These are phyloP conservation scores for Pichia cephalocereana DNA, from an alignment of 805 yeast genomes.

Conservation along the genomic window DNA sequence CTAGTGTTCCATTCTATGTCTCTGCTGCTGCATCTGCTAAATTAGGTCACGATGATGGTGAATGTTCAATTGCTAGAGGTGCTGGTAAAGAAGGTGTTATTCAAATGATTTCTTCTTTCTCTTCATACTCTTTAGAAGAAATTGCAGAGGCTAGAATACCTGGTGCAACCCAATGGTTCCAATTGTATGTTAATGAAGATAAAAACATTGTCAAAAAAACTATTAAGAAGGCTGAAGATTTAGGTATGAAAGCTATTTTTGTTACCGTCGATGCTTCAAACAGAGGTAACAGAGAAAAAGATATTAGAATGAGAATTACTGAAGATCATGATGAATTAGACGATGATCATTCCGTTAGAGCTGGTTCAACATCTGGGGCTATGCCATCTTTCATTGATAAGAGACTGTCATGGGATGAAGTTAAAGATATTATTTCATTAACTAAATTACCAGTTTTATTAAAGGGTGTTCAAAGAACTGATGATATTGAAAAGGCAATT, in stretches of 20 bases:
- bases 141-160: constrained; percentile 59
- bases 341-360: constrained; percentile 43
- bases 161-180: constrained; percentile 79
- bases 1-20: constrained; percentile 73
- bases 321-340: constrained; percentile 38
- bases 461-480: constrained; percentile 78
- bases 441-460: constrained; percentile 60
- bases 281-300: constrained; percentile 80
- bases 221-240: constrained; percentile 14
- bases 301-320: constrained; percentile 21
- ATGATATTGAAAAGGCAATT: constrained; percentile 66
- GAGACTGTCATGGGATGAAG: constrained; percentile 55
- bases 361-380: constrained; percentile 81
- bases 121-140: constrained; percentile 83
- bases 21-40: constrained; percentile 89
- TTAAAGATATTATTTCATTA: constrained; percentile 42
- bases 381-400: constrained; percentile 76
- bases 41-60: constrained; percentile 91
- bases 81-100: constrained; percentile 60
- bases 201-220: constrained; percentile 29
- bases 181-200: constrained; percentile 69
- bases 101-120: constrained; percentile 90
- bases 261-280: constrained; percentile 92
- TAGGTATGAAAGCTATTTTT: constrained; percentile 61
- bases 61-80: constrained; percentile 74